phyloP scores from a whole-genome alignment of 2,329 filamentous ascomycete species.

The Xylaria sp. region DNA sequence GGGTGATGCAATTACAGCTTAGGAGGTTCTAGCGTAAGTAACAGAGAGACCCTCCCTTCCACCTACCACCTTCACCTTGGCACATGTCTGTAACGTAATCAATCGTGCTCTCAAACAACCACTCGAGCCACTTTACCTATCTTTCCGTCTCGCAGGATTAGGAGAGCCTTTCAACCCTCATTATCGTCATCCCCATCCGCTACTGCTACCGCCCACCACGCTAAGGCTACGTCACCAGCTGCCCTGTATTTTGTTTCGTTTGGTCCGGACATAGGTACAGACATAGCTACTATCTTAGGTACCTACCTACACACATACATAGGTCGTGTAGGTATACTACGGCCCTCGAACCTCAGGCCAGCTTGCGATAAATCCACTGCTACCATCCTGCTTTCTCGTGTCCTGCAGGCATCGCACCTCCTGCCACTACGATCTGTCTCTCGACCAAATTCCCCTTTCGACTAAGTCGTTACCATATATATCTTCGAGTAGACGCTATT shows the following conservation, averaged over 20 bases:
- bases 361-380: slow-evolving; percentile 21
- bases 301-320: too few relatives aligned
- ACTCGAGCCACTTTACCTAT: too few relatives aligned
- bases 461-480: background rate
- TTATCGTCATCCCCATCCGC: background rate
- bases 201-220: background rate
- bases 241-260: background rate
- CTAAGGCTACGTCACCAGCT: background rate
- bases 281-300: too few relatives aligned
- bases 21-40: background rate
- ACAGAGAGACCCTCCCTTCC: background rate
- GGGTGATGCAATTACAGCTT: slow-evolving; percentile 17
- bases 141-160: slow-evolving; percentile 23
- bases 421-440: background rate
- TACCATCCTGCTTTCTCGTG: background rate
- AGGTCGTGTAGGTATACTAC: background rate
- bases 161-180: slow-evolving; percentile 8
- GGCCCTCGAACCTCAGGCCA: slow-evolving; percentile 4
- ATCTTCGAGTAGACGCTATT: slow-evolving; percentile 3
- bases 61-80: slow-evolving; percentile 4
- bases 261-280: too few relatives aligned
- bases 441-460: background rate
- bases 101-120: too few relatives aligned
- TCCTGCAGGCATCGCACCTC: background rate
- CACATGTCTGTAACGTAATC: slow-evolving; percentile 30